A percentile compares a stretch with the other conserved stretches of the same genome.
Conservation (phyloP, 495 filamentous ascomycete genomes). For the Aspergillus saccharolyticus region DNA sequence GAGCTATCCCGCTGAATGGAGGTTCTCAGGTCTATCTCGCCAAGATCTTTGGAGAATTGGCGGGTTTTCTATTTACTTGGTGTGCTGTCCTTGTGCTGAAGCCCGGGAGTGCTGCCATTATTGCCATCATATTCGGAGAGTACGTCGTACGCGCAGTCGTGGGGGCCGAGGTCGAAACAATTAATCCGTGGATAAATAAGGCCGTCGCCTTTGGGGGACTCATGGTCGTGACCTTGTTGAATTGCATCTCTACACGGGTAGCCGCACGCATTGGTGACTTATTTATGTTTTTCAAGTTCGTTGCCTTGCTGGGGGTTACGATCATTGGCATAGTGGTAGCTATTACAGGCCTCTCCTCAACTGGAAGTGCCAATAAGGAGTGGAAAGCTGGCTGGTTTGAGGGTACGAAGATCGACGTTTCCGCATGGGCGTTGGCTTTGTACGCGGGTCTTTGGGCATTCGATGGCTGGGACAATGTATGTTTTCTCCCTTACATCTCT, state of each 20-base stretch:
- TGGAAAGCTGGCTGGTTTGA: constrained; percentile 95
- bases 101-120: constrained; percentile 88
- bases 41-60: constrained; percentile 91
- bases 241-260: constrained; percentile 84
- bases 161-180: constrained; percentile 69
- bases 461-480: constrained; percentile 97
- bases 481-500: constrained; percentile 23
- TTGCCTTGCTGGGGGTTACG: constrained; percentile 82
- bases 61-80: constrained; percentile 94
- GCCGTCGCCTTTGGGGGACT: constrained; percentile 75
- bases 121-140: constrained; percentile 96
- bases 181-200: constrained; percentile 87
- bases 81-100: constrained; percentile 90
- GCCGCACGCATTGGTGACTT: constrained; percentile 80
- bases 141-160: constrained; percentile 85
- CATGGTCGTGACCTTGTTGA: constrained; percentile 70
- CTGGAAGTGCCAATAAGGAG: constrained; percentile 69
- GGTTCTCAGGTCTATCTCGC: constrained; percentile 88
- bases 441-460: constrained; percentile 98
- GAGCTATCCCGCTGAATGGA: constrained; percentile 92
- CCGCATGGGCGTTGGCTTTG: constrained; percentile 82
- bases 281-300: constrained; percentile 95
- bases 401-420: constrained; percentile 71
- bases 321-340: constrained; percentile 88
- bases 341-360: constrained; percentile 71